Evolutionary conservation across 179 eudicot genomes (phyloP).

Genomic region (Spinacia oleracea): DNA sequence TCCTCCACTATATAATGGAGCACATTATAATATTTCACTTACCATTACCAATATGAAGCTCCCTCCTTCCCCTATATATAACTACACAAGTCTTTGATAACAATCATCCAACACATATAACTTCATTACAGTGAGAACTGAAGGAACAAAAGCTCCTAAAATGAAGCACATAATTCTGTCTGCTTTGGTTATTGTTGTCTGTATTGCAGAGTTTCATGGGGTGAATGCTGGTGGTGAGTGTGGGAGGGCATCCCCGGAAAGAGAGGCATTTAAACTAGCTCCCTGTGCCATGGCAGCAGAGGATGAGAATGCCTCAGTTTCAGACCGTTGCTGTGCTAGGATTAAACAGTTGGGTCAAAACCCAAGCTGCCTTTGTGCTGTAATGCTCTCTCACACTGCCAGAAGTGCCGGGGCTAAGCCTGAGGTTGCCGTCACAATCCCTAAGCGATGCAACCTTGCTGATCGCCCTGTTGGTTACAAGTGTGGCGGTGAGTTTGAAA

Average conservation of each 20-base stretch:
- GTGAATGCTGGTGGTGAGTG: conserved; percentile 49
- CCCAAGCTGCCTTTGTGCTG: conserved; percentile 67
- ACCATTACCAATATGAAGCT: neutral
- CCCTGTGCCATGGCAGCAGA: conserved; percentile 55
- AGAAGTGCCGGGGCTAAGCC: conserved; percentile 57
- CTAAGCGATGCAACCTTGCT: conserved; percentile 64
- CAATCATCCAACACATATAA: neutral
- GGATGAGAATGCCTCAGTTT: conserved; percentile 40
- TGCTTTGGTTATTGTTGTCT: conserved; percentile 18
- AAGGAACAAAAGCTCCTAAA: neutral
- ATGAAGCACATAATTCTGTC: conserved; percentile 21
- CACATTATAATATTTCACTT: conserved; percentile 11
- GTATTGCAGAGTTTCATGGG: conserved; percentile 28
- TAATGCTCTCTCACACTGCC: conserved; percentile 68
- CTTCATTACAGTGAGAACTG: neutral
- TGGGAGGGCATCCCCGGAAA: conserved; percentile 41
- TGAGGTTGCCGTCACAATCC: conserved; percentile 53
- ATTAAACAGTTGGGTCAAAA: conserved; percentile 54
- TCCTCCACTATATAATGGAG: conserved; percentile 19
- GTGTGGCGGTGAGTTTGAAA: conserved; percentile 49
- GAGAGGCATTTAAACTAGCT: conserved; percentile 49
- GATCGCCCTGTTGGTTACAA: conserved; percentile 68
- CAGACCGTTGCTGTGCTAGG: conserved; percentile 45
- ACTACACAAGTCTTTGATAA: neutral
- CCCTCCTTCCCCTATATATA: conserved; percentile 26